Percentiles rank a stretch among this genome's conserved stretches.
These are phyloP conservation scores for Podospora australis DNA, from an alignment of 495 filamentous ascomycete species.

Conservation along the genomic window DNA sequence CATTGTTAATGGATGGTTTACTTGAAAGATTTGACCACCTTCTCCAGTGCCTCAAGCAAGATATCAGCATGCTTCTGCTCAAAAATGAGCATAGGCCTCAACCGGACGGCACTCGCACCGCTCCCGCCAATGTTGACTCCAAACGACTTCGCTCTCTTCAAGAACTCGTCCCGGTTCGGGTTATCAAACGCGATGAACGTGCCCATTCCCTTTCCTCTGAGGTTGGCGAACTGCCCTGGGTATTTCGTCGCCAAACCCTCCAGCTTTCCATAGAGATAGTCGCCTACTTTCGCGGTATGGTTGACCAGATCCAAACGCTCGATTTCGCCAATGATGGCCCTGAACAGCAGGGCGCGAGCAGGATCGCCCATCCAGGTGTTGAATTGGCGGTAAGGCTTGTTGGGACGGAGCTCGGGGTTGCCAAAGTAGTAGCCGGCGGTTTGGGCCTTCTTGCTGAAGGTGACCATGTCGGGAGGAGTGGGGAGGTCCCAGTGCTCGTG, in stretches of 20 bases:
- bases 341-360: constrained; percentile 81
- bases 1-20: no score
- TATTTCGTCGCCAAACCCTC: constrained; percentile 63
- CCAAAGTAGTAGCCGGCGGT: constrained; percentile 96
- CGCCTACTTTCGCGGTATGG: constrained; percentile 74
- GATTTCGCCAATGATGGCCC: constrained; percentile 86
- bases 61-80: constrained; percentile 79
- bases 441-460: constrained; percentile 98
- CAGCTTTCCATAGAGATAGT: constrained; percentile 72
- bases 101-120: constrained; percentile 69
- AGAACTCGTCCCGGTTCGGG: constrained; percentile 75
- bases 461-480: constrained; percentile 93
- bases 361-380: constrained; percentile 99
- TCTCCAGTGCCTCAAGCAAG: constrained; percentile 56
- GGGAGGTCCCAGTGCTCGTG: constrained; percentile 93
- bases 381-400: constrained; percentile 98
- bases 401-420: constrained; percentile 80
- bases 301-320: constrained; percentile 71
- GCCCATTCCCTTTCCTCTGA: constrained; percentile 89
- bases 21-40: constrained; percentile 51
- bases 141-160: constrained; percentile 70
- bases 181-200: constrained; percentile 97
- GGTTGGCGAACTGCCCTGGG: constrained; percentile 78
- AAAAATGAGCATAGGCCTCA: constrained; percentile 96
- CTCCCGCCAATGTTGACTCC: constrained; percentile 93